Conservation (phyloP, 176 grass and related monocot species). For the Eremochloa ophiuroides region DNA sequence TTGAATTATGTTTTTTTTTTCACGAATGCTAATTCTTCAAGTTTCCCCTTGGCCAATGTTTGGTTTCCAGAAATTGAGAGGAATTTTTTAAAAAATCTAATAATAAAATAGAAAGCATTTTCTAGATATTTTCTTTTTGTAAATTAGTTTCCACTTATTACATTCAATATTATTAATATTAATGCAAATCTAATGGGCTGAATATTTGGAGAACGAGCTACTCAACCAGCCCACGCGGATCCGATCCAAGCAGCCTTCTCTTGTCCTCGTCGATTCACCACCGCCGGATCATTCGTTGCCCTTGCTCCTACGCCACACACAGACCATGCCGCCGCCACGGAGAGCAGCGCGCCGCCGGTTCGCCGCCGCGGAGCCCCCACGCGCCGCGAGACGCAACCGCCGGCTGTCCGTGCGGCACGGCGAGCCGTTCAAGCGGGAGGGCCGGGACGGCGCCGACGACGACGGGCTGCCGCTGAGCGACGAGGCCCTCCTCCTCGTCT, state of each 20-base stretch:
- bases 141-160: too few relatives aligned
- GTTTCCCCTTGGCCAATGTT: too few relatives aligned
- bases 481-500: conserved; percentile 12
- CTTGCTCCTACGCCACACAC: background rate
- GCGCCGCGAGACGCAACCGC: background rate
- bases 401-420: background rate
- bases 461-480: background rate
- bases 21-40: too few relatives aligned
- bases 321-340: background rate
- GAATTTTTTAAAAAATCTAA: too few relatives aligned
- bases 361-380: background rate
- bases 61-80: too few relatives aligned
- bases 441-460: background rate
- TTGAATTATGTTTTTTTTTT: too few relatives aligned
- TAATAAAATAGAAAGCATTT: too few relatives aligned
- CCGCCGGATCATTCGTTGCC: background rate
- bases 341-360: background rate
- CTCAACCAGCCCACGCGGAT: background rate
- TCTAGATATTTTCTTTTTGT: too few relatives aligned
- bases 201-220: background rate
- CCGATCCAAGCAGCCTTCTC: background rate
- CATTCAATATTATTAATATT: too few relatives aligned
- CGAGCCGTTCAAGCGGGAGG: background rate
- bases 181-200: background rate
- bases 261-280: background rate